These are phyloP conservation scores for Saccharomycopsis babjevae DNA, from an alignment of 805 yeast genomes.

Conservation along the genomic window DNA sequence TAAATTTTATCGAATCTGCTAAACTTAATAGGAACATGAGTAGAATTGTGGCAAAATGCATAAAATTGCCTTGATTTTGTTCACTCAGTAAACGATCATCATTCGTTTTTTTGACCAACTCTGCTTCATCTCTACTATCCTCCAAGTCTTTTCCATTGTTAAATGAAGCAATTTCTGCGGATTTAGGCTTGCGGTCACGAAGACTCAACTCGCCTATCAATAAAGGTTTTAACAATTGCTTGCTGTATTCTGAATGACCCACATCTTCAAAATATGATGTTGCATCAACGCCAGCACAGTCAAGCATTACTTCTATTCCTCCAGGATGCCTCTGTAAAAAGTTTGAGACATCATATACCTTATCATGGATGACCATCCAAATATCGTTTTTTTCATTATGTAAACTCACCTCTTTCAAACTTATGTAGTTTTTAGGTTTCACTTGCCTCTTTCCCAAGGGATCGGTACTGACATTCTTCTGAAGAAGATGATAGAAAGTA, in stretches of 20 bases:
- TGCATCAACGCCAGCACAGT: conserved; percentile 51
- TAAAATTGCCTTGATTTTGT: background rate
- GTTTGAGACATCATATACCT: conserved; percentile 63
- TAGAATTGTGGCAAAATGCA: background rate
- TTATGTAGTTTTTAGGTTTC: background rate
- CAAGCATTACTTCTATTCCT: conserved; percentile 35
- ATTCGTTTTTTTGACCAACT: too few species aligned
- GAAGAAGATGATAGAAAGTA: background rate
- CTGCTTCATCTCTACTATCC: background rate
- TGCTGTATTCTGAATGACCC: conserved; percentile 59
- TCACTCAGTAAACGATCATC: background rate
- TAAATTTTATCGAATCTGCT: background rate
- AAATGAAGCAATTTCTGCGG: background rate
- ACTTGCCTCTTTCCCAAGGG: background rate
- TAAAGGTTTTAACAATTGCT: conserved; percentile 29
- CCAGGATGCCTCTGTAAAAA: conserved; percentile 33
- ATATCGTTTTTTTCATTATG: conserved; percentile 67
- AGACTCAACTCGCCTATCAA: conserved; percentile 9
- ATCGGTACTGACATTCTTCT: background rate
- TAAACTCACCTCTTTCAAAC: conserved; percentile 41
- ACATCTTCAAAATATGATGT: conserved; percentile 54
- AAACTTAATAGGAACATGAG: background rate
- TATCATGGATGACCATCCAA: conserved; percentile 76
- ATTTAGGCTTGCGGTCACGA: background rate
- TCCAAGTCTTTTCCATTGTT: background rate